Evolutionary conservation across 2,329 filamentous ascomycete species (phyloP).

Genomic region (Epichloe uncinata): DNA sequence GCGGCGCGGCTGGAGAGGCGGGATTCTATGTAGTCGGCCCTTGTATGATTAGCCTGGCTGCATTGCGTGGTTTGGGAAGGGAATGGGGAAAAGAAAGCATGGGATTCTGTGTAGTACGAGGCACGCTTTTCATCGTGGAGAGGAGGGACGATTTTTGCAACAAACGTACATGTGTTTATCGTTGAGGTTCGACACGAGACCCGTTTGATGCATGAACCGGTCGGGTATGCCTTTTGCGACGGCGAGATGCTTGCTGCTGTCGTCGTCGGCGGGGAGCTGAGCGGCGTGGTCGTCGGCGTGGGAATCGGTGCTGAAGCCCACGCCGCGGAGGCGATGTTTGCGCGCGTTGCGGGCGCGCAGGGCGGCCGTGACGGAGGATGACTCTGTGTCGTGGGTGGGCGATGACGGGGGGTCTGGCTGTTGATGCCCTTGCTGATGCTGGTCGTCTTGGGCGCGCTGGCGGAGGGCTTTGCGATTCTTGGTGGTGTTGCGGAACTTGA

Average conservation of each 20-base stretch:
- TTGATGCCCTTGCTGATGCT: not conserved
- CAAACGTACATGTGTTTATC: constrained; percentile 66
- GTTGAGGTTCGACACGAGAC: constrained; percentile 48
- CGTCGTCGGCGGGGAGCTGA: constrained; percentile 23
- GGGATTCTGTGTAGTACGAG: not conserved
- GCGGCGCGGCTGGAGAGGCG: constrained; percentile 51
- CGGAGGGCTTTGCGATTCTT: constrained; percentile 50
- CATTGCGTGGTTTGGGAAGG: not conserved
- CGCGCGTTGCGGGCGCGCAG: constrained; percentile 40
- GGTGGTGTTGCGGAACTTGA: constrained; percentile 38
- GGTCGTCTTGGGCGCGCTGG: constrained; percentile 29
- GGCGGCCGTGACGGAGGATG: constrained; percentile 31
- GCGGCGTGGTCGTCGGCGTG: constrained; percentile 9
- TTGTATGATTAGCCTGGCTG: constrained; percentile 51
- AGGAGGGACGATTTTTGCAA: not conserved
- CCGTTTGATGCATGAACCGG: constrained; percentile 62
- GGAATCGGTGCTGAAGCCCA: constrained; percentile 36
- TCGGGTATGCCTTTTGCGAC: constrained; percentile 18
- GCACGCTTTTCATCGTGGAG: not conserved
- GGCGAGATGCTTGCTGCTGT: constrained; percentile 18
- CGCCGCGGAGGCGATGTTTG: constrained; percentile 37
- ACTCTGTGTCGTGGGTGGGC: constrained; percentile 12
- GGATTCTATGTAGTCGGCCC: constrained; percentile 76
- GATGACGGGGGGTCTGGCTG: not conserved
- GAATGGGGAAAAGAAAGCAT: too few species aligned